phyloP scores from a whole-genome alignment of 805 yeast genomes.

The Ogataea saltuana region DNA sequence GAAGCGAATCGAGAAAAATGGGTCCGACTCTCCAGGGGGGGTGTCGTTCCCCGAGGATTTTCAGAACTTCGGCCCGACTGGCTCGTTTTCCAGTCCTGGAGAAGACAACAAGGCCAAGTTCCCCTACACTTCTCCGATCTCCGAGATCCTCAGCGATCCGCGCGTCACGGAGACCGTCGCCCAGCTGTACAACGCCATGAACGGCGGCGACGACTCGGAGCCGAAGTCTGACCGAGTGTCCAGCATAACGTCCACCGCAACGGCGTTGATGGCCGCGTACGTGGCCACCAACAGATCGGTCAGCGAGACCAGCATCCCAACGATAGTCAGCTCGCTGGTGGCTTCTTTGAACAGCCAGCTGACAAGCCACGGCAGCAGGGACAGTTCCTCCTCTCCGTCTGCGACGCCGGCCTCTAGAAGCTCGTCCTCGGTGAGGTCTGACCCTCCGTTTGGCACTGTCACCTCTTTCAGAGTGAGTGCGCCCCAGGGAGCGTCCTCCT shows the following conservation, averaged over 20 bases:
- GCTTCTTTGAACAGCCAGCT: constrained; percentile 18
- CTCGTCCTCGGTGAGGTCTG: background rate
- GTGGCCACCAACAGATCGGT: constrained; percentile 29
- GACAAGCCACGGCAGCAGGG: too few relatives aligned
- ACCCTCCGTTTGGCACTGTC: constrained; percentile 30
- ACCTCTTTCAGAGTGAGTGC: constrained; percentile 31
- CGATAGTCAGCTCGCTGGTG: constrained; percentile 24
- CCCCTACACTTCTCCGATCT: constrained; percentile 1
- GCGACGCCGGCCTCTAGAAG: background rate
- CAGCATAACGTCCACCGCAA: constrained; percentile 36
- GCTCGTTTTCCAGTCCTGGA: background rate
- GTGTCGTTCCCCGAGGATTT: too few relatives aligned
- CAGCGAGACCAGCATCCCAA: constrained; percentile 21
- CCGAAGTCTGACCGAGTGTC: constrained; percentile 8
- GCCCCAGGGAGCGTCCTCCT: constrained; percentile 6
- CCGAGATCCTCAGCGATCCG: constrained; percentile 20
- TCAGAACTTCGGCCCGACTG: too few relatives aligned
- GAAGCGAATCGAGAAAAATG: constrained; percentile 50
- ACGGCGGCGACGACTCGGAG: constrained; percentile 31
- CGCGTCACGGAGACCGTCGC: constrained; percentile 8
- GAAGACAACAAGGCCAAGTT: constrained; percentile 9
- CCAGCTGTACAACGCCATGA: constrained; percentile 32
- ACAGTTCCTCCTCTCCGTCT: background rate
- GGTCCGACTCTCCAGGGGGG: constrained; percentile 9
- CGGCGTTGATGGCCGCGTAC: constrained; percentile 41